These are phyloP conservation scores for Trametes cingulata DNA, from an alignment of 768 basidiomycete species.

Conservation along the genomic window DNA sequence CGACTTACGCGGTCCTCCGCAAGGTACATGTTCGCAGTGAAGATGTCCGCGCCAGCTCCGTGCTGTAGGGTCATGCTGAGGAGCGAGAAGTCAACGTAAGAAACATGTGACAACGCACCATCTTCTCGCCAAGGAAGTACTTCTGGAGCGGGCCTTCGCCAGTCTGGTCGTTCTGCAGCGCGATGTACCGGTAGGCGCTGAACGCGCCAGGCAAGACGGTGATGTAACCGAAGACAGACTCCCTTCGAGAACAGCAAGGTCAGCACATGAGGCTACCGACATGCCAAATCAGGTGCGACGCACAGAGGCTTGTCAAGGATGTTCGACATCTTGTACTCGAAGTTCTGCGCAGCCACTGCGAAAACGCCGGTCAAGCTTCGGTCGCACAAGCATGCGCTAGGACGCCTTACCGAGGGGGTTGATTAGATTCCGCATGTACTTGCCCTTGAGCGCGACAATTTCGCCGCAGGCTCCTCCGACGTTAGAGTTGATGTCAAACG, in stretches of 20 bases:
- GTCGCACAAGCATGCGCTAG: background rate
- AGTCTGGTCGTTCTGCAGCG: conserved; percentile 78
- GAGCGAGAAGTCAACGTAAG: no score
- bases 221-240: conserved; percentile 91
- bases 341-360: conserved; percentile 87
- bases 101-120: conserved; percentile 47
- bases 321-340: conserved; percentile 93
- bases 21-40: conserved; percentile 96
- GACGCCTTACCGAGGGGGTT: conserved; percentile 60
- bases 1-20: conserved; percentile 77
- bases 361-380: background rate
- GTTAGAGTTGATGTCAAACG: conserved; percentile 89
- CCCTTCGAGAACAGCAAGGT: conserved; percentile 38
- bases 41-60: conserved; percentile 84
- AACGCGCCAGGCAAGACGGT: conserved; percentile 93
- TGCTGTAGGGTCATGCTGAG: conserved; percentile 44
- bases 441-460: conserved; percentile 90
- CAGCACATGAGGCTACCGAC: background rate
- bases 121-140: conserved; percentile 96
- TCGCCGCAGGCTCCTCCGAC: conserved; percentile 96
- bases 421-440: conserved; percentile 72
- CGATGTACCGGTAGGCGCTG: conserved; percentile 89
- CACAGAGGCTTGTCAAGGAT: conserved; percentile 88
- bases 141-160: conserved; percentile 92
- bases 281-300: conserved; percentile 20